Evolutionary conservation across 2,329 filamentous ascomycete genomes (phyloP), one percentile per base, ranked within the genome.

Genomic region (Canariomyces notabilis): DNA sequence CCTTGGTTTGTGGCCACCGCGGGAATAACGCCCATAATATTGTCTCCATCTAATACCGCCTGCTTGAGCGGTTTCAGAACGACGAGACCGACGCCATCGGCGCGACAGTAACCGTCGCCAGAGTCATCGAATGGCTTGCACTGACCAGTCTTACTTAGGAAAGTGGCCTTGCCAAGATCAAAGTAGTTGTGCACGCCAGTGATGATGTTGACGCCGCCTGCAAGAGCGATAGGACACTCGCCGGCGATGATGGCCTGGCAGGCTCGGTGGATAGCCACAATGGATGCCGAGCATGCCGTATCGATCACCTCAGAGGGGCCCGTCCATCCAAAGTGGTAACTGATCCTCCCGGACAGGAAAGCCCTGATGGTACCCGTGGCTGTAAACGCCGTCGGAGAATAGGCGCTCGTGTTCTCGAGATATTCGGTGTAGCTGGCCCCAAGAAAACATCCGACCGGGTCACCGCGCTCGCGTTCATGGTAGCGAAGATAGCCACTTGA

Each of bases 251-350:
- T 45, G 15, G 60, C 55, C 12, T 56, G 52, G 31, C 56, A 57
- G 1, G 64, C 62, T 11, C 57, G 56, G 33, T 65, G 58, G 12
- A 69, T 46, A 2, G 64, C 61, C 22, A 66, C 63, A 22, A 67
- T 49, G 1, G 61, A 62, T 0, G 65, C 64, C 0, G 67, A 68
- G 47, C 67, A 70, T 2, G 65, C 67, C 3, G 66, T 69, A 36
- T 67, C 59, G 22, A 59, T 49, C 14, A 57, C 51, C n/a, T 61
- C 56, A 15, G 61, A 62, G 4, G 64, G 58, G 0, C 68, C 68
- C 15, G 59, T 58, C 5, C 70, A 52, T 50, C 68, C 61, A 48
- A 69, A 69, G 15, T 62, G 47, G 47, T 71, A 56, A 5, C 58
- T 58, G 37, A 71, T 63, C 1, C 66, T n/a, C 4, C 44, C 47